Evolutionary conservation across 306 rosid genomes (phyloP), one percentile per base, ranked within the genome.

Genomic region (Lathyrus sativus): DNA sequence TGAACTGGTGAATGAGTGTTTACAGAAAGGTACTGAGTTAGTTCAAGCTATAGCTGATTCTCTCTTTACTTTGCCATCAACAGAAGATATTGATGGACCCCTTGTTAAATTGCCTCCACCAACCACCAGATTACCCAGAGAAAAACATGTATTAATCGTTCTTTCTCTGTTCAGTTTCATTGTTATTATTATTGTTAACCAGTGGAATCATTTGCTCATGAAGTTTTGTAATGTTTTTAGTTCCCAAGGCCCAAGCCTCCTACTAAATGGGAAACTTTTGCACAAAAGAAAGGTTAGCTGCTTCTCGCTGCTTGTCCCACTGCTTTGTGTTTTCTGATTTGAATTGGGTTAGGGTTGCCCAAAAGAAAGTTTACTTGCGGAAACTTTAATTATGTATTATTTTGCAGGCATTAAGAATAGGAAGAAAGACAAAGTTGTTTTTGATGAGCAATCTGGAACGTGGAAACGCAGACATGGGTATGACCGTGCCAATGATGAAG

Each of bases 391-490:
- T 75, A 61, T 63, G 66, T 69, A 56, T 59, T 45, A 2, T 19
- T 59, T 70, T 82, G 61, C 78, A 93, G 99, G 97, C 71, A 93
- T 93, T 59, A 84, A 82, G 79, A 88, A 90, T 0, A 78, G 87
- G 68, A 86, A 79, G 84, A 90, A 84, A 63, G 95, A 88, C 69
- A 93, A 93, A 86, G 15, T 81, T 45, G 80, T 12, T 2, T 88
- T 61, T 39, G 99, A 93, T 57, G 97, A 90, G 68, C 84, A 51
- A 51, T 69, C 82, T 72, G 87, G 85, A 50, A 63, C 97, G 13
- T 93, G 97, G 97, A 93, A 88, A 60, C 97, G 92, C 28, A 85
- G 81, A 54, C 81, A 33, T 63, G 99, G 99, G 7, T 93, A 93
- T 76, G 95, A 93, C 65, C 96, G 43, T 61, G 99, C 96, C 24